Evolutionary conservation across 2,329 filamentous ascomycete genomes (phyloP), one percentile per base, ranked within the genome.

Genomic region (Chrysosporium queenslandicum): DNA sequence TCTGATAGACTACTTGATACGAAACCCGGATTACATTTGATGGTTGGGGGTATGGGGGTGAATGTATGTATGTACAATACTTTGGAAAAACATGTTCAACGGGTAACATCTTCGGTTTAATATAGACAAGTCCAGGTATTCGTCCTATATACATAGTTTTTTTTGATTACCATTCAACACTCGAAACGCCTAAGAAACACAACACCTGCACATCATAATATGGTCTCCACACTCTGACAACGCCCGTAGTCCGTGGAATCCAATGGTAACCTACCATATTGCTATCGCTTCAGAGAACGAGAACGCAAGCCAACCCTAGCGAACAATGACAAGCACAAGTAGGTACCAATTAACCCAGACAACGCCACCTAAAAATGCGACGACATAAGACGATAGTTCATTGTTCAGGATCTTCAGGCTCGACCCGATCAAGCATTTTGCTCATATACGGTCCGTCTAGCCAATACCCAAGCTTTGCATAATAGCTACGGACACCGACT

Each of bases 401-500:
- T 18, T 14, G 21, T 8, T 51, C 40, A n/a, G 12, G 30, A 27
- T 51, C 49, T 29, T 43, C 39, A 12, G 30, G 32, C 12, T 70
- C 67, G 50, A 70, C 60, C 21, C 68, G 68, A 43, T 69, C 67
- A 46, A 76, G 59, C 66, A 68, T 71, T 63, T 76, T 76, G 55
- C 72, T 76, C 74, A 76, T 87, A 58, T 94, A 95, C 9, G 87
- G 88, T 8, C 92, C 92, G 67, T 98, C 92, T 27, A 98, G 76
- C 76, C 81, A 87, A 72, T 96, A 98, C 1, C 92, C 92, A 29
- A 98, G 77, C 68, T 90, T 91, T 58, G 80, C 83, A 66, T 98
- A 98, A 67, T 98, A 98, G 64, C 87, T 94, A 64, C 92, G 78
- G 16, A 97, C 94, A 11, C 92, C 92, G 6, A 98, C 90, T 27